Conservation (phyloP, 2,329 filamentous ascomycete genomes). For the Herpotrichia juniperi region DNA sequence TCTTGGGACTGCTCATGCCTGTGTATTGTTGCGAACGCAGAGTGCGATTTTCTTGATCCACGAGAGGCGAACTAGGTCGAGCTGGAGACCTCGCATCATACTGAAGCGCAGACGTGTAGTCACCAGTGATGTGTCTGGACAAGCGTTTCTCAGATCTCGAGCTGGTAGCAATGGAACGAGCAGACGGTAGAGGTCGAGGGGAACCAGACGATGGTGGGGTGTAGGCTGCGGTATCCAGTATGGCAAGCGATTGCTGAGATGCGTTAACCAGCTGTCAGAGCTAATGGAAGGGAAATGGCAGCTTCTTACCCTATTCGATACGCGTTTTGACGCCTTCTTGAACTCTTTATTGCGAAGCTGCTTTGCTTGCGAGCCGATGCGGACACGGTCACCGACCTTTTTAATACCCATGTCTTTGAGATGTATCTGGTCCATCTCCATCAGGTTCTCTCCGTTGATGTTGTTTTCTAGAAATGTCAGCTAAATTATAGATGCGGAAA, state of each 20-base stretch:
- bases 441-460: conserved; percentile 94
- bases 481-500: background rate
- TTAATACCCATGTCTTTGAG: conserved; percentile 98
- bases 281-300: conserved; percentile 44
- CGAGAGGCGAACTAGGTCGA: conserved; percentile 74
- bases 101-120: conserved; percentile 47
- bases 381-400: conserved; percentile 94
- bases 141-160: conserved; percentile 56
- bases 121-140: conserved; percentile 52
- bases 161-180: conserved; percentile 51
- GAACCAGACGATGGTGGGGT: conserved; percentile 69
- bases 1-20: conserved; percentile 62
- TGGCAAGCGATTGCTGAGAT: conserved; percentile 78
- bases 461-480: conserved; percentile 70
- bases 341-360: conserved; percentile 56
- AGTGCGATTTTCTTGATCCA: conserved; percentile 60
- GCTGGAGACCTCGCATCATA: conserved; percentile 63
- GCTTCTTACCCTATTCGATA: conserved; percentile 71
- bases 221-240: conserved; percentile 70
- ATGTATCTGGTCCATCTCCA: conserved; percentile 96
- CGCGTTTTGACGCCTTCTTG: conserved; percentile 67
- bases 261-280: conserved; percentile 19
- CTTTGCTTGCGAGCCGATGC: conserved; percentile 66
- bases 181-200: conserved; percentile 65
- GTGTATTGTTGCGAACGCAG: conserved; percentile 66